These are phyloP conservation scores for Pythium coloratum DNA, from an alignment of 352 stramenopile genomes.

Conservation along the genomic window DNA sequence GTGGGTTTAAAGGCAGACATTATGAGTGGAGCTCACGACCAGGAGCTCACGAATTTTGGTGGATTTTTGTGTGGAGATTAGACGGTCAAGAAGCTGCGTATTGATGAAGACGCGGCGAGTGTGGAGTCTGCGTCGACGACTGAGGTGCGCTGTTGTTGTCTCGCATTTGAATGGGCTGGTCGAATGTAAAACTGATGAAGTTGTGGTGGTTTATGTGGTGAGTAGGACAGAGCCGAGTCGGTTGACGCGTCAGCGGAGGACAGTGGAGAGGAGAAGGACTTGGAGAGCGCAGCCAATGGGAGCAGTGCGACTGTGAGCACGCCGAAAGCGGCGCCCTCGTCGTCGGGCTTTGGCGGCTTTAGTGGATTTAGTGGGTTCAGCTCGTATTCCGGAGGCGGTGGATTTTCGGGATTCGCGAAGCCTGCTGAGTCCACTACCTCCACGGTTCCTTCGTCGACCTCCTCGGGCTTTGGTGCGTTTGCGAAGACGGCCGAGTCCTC, in stretches of 20 bases:
- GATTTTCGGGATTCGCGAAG: conserved; percentile 60
- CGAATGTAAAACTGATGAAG: neutral
- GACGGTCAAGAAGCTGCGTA: conserved; percentile 35
- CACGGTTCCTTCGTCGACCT: conserved; percentile 27
- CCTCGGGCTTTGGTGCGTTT: conserved; percentile 31
- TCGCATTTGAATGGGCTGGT: too few species aligned
- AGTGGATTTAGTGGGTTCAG: conserved; percentile 67
- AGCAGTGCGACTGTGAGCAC: conserved; percentile 14
- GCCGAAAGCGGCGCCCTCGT: conserved; percentile 23
- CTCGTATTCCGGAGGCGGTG: conserved; percentile 44
- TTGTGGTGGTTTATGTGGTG: neutral
- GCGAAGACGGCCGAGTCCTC: conserved; percentile 6
- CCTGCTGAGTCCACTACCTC: conserved; percentile 6
- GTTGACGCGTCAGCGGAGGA: conserved; percentile 16
- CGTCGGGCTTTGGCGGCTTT: conserved; percentile 54
- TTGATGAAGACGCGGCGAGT: conserved; percentile 28
- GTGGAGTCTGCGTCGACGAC: conserved; percentile 26
- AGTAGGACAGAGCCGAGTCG: conserved; percentile 25
- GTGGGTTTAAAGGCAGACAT: conserved; percentile 22
- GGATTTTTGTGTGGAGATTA: neutral
- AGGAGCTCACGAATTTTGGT: neutral
- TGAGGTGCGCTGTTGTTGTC: conserved; percentile 19
- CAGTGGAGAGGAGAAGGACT: conserved; percentile 23
- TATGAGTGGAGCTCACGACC: neutral
- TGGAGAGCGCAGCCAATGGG: conserved; percentile 10